Base-by-base conservation (phyloP, 2,329 filamentous ascomycete species). In the Aspergillus viridinutans region DNA sequence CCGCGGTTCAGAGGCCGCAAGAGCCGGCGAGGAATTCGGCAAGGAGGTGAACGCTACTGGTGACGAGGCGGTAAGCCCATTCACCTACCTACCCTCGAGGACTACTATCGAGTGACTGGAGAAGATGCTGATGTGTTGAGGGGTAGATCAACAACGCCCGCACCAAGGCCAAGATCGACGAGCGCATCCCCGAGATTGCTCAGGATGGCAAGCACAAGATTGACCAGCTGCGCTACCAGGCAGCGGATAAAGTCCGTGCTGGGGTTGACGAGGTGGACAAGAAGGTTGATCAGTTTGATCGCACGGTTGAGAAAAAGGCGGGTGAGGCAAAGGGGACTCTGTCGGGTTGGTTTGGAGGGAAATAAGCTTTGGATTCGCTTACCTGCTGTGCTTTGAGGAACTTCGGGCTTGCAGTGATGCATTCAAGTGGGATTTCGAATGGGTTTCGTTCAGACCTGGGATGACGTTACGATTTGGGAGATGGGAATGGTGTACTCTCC, bases 241-340 rank as follows among this genome's bases (percentile, higher is more conserved):
- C 81, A 2, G 75, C 77, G 59, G 76, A 72, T 58, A 76, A 81
- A 55, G 61, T 84, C 62, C 79, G 56, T 23, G 50, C 54, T 3
- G 59, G 53, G 4, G 75, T 76, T 58, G 78, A 76, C 56, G 76
- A 81, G 57, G 61, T 84, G 63, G 80, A 81, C 64, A 70, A 70
- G 49, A 78, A 79, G 9, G 77, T 94, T 52, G 88, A 97, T 75
- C 85, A 88, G 73, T 87, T 92, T 67, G 92, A 96, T 77, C 84
- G 85, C 68, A 92, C 86, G 64, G 88, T 96, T 53, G 89, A 92
- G 79, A 80, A 90, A 63, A 86, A 86, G 63, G 85, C 91, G 3
- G 76, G 86, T 52, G 89, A 96, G 80, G 89, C 91, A 48, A 96
- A 96, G 85, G 85, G 86, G 67, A 88, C 89, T 62, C 75, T 96